Conservation (phyloP, 352 stramenopile genomes). For the Poterioochromonas sp. region DNA sequence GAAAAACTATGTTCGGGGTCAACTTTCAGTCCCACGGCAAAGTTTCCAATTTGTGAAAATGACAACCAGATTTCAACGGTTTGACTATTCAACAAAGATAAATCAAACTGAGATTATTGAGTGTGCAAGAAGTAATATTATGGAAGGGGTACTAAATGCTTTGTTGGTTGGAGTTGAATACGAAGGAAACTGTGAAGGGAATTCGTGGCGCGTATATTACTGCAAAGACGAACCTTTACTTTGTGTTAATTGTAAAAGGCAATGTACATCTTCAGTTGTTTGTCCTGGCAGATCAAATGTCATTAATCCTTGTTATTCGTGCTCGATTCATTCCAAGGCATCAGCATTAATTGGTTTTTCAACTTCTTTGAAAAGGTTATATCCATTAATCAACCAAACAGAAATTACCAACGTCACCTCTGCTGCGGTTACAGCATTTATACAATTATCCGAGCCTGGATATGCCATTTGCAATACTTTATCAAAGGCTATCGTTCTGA, state of each 20-base stretch:
- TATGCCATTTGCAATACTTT: neutral
- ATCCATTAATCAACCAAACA: neutral
- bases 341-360: neutral
- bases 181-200: neutral
- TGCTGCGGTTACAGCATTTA: neutral
- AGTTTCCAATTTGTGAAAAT: neutral
- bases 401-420: neutral
- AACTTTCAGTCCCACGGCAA: neutral
- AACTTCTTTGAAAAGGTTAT: neutral
- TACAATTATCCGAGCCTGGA: neutral
- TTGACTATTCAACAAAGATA: neutral
- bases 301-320: neutral
- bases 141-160: neutral
- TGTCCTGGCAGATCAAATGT: constrained; percentile 2
- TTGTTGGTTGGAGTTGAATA: neutral
- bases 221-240: neutral
- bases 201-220: neutral
- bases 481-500: neutral
- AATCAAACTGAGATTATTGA: neutral
- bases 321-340: neutral
- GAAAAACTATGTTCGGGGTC: neutral
- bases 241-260: constrained; percentile 7
- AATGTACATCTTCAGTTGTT: neutral
- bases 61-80: neutral
- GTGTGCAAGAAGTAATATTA: neutral